Conservation (phyloP, 257 asterid species). For the Paraleonurus japonicus region DNA sequence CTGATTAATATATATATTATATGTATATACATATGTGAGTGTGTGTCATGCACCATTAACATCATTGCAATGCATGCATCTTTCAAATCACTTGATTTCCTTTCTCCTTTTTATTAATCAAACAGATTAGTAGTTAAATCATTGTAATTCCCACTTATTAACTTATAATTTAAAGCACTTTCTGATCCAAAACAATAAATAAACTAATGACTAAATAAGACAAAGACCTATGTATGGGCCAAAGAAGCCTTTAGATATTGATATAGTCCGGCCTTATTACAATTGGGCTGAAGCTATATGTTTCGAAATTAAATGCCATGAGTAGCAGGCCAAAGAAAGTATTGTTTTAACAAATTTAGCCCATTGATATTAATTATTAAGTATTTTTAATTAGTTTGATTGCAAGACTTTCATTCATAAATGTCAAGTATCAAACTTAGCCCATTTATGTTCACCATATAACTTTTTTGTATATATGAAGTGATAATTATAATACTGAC, state of each 20-base stretch:
- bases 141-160: constrained; percentile 21
- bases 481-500: too few species aligned
- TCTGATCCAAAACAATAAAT: neutral
- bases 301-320: too few species aligned
- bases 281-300: neutral
- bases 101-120: constrained; percentile 20
- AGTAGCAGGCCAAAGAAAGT: too few species aligned
- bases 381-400: too few species aligned
- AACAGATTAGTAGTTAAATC: neutral
- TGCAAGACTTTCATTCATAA: too few species aligned
- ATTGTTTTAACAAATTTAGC: too few species aligned
- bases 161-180: constrained; percentile 17
- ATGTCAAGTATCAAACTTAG: too few species aligned
- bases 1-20: constrained; percentile 8
- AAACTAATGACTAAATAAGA: neutral
- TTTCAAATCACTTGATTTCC: constrained; percentile 39
- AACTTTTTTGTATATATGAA: too few species aligned
- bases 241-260: neutral
- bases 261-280: neutral
- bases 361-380: too few species aligned
- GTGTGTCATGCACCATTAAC: constrained; percentile 22
- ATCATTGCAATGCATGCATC: constrained; percentile 42
- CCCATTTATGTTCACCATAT: too few species aligned
- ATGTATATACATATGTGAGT: constrained; percentile 2
- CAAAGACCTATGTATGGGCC: neutral